Percentiles rank a stretch among this genome's conserved stretches.
These are phyloP conservation scores for Rhodotorula sp. DNA, from an alignment of 1,284 basidiomycete species.

Conservation along the genomic window DNA sequence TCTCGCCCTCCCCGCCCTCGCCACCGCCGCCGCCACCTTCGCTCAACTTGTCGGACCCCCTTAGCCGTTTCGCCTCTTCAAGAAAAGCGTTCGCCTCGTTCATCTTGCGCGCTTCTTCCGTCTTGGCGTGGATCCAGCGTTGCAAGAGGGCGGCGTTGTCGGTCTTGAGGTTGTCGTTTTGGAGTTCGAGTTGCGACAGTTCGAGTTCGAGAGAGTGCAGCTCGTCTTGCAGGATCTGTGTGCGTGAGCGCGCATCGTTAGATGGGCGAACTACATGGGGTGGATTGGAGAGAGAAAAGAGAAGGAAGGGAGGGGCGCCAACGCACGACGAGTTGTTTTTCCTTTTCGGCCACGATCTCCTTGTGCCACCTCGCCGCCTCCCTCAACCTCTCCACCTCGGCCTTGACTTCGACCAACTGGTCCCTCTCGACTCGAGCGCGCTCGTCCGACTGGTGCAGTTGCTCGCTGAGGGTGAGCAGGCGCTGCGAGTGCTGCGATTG, in stretches of 20 bases:
- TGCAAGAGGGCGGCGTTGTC: slow-evolving; percentile 94
- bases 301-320: no score
- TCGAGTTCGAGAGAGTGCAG: slow-evolving; percentile 86
- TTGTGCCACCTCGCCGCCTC: slow-evolving; percentile 78
- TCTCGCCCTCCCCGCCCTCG: neutral
- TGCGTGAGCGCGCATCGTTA: no score
- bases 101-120: slow-evolving; percentile 88
- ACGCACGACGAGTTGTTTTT: slow-evolving; percentile 52
- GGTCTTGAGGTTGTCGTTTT: slow-evolving; percentile 77
- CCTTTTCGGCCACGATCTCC: slow-evolving; percentile 82
- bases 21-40: neutral
- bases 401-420: slow-evolving; percentile 65
- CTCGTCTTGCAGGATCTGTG: slow-evolving; percentile 95
- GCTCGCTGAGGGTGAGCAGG: slow-evolving; percentile 87
- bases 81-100: slow-evolving; percentile 61
- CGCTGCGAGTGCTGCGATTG: slow-evolving; percentile 90
- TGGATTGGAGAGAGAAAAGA: no score
- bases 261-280: neutral
- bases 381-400: slow-evolving; percentile 69
- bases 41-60: no score
- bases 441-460: slow-evolving; percentile 87
- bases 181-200: slow-evolving; percentile 79
- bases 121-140: slow-evolving; percentile 92
- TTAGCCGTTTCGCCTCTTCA: slow-evolving; percentile 18
- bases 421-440: slow-evolving; percentile 72